Evolutionary conservation across 2,329 filamentous ascomycete genomes (phyloP).

Genomic region (Proliferodiscus dingleyae): DNA sequence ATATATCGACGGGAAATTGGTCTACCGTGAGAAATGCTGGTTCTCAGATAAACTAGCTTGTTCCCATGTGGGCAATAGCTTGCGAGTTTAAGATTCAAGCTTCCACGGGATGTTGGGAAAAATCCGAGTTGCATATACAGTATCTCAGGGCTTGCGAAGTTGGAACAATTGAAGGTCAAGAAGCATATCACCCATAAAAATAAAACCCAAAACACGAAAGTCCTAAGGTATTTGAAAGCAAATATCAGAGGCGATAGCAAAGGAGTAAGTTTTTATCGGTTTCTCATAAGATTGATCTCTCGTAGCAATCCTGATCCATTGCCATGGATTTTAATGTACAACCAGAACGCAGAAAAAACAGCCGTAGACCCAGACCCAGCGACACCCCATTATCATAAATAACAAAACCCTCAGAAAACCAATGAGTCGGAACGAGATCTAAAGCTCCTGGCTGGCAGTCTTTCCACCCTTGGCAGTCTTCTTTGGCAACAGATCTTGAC

Average conservation of each 20-base stretch:
- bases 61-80: too few relatives aligned
- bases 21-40: too few relatives aligned
- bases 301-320: slow-evolving; percentile 33
- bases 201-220: too few relatives aligned
- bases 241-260: slow-evolving; percentile 11
- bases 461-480: slow-evolving; percentile 96
- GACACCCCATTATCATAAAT: slow-evolving; percentile 67
- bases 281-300: slow-evolving; percentile 33
- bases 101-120: too few relatives aligned
- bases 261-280: slow-evolving; percentile 18
- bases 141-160: too few relatives aligned
- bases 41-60: too few relatives aligned
- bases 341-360: slow-evolving; percentile 57
- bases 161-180: too few relatives aligned
- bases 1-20: too few relatives aligned
- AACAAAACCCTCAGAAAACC: slow-evolving; percentile 54
- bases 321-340: slow-evolving; percentile 70
- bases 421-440: slow-evolving; percentile 49
- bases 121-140: too few relatives aligned
- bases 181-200: too few relatives aligned
- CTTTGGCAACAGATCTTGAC: slow-evolving; percentile 93
- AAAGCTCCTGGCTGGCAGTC: slow-evolving; percentile 91
- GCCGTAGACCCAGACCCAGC: slow-evolving; percentile 72
- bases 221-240: too few relatives aligned
- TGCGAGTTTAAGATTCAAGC: too few relatives aligned